These are phyloP conservation scores for Heritiera fomes DNA, from an alignment of 345 rosid species.

Conservation along the genomic window DNA sequence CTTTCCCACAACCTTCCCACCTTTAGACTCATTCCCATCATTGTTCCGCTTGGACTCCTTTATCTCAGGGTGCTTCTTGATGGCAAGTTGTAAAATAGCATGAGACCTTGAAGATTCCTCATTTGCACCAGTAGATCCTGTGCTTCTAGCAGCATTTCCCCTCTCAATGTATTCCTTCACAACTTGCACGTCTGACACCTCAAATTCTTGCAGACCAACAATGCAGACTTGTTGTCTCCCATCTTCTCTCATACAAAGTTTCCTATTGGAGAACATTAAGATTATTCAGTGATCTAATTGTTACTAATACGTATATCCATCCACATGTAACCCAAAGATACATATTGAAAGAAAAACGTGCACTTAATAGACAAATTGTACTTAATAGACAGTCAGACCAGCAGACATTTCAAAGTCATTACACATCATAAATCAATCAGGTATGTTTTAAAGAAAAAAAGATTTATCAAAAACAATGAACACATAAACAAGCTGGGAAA, in stretches of 20 bases:
- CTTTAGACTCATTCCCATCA: slow-evolving; percentile 71
- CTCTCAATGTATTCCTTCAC: slow-evolving; percentile 92
- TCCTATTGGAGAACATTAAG: slow-evolving; percentile 46
- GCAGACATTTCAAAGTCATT: slow-evolving; percentile 11
- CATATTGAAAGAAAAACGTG: neutral
- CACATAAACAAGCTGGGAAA: neutral
- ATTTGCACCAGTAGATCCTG: slow-evolving; percentile 97
- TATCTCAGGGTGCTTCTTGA: slow-evolving; percentile 82
- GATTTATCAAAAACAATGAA: neutral
- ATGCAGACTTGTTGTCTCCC: slow-evolving; percentile 98
- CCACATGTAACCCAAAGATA: neutral
- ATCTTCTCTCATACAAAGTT: slow-evolving; percentile 99
- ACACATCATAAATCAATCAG: neutral
- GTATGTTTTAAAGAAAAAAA: neutral
- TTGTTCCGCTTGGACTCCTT: slow-evolving; percentile 80
- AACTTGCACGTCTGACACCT: slow-evolving; percentile 92
- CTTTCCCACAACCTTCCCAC: slow-evolving; percentile 86
- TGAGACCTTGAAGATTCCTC: slow-evolving; percentile 99
- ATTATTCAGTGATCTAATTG: slow-evolving; percentile 19
- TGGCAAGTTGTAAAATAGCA: slow-evolving; percentile 92
- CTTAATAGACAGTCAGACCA: neutral
- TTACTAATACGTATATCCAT: slow-evolving; percentile 4
- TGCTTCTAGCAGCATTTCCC: slow-evolving; percentile 94
- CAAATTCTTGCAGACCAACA: slow-evolving; percentile 96
- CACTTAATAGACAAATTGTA: slow-evolving; percentile 5